These are phyloP conservation scores for Ceratocystis huliohia DNA, from an alignment of 2,329 filamentous ascomycete species.

Conservation along the genomic window DNA sequence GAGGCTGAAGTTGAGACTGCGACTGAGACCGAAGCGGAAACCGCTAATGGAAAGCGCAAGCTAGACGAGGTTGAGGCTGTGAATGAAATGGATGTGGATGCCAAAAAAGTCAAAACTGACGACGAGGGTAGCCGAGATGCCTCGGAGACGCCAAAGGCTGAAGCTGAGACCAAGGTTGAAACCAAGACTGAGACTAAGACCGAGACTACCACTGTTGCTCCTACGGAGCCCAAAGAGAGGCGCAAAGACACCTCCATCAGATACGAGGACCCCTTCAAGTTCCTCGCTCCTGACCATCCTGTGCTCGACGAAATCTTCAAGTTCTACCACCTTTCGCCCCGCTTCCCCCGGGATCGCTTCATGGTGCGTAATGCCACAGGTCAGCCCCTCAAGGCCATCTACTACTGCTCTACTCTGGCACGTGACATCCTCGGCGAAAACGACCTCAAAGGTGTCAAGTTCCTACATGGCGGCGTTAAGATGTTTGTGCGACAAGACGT, in stretches of 20 bases:
- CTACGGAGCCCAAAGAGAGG: not conserved
- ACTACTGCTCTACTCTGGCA: slow-evolving; percentile 79
- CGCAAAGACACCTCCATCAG: slow-evolving; percentile 36
- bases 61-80: slow-evolving; percentile 28
- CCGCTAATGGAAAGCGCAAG: slow-evolving; percentile 28
- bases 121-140: slow-evolving; percentile 21
- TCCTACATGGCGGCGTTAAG: slow-evolving; percentile 92
- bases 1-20: slow-evolving; percentile 26
- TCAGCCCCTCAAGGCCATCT: slow-evolving; percentile 83
- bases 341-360: slow-evolving; percentile 82
- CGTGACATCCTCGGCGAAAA: slow-evolving; percentile 78
- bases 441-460: slow-evolving; percentile 82
- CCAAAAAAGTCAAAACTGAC: slow-evolving; percentile 25
- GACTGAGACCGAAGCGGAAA: slow-evolving; percentile 26
- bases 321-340: slow-evolving; percentile 73
- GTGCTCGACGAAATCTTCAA: slow-evolving; percentile 64
- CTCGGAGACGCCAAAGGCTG: slow-evolving; percentile 17
- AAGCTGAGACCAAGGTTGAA: slow-evolving; percentile 12
- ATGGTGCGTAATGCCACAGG: slow-evolving; percentile 91
- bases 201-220: slow-evolving; percentile 5
- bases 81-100: slow-evolving; percentile 30
- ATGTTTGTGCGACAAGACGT: slow-evolving; percentile 99
- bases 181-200: slow-evolving; percentile 6
- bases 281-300: slow-evolving; percentile 58
- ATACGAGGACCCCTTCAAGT: slow-evolving; percentile 86